Evolutionary conservation across 2,329 filamentous ascomycete species (phyloP), one percentile per base, ranked within the genome.

Genomic region (Calonectria pseudoturangicola): DNA sequence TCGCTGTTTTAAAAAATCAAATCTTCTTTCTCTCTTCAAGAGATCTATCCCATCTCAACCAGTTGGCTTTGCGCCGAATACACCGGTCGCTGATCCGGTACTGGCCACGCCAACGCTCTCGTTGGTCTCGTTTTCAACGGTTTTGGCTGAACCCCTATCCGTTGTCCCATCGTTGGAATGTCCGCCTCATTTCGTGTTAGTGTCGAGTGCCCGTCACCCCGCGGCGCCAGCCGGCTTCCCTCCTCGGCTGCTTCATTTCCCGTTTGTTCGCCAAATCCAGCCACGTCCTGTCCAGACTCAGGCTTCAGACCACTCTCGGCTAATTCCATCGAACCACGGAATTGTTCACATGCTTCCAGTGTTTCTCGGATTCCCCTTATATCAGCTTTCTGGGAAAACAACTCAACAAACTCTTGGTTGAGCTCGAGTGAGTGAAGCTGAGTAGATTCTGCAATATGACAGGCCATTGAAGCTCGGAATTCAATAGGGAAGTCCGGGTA

Each of bases 381-480:
- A 43, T 51, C 65, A 16, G 70, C 66, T 15, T 71, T 56, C 36
- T 62, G 66, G 18, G 62, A 68, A 21, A 78, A 36, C 21, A 75
- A 12, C 16, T 68, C 63, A 15, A 68, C 70, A 6, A 77, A 70
- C 21, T 84, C 81, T 15, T 66, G 62, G 15, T 73, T 72, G 65
- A 84, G 66, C 65, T 75, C 64, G 21, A 75, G 15, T 6, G 79
- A 76, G 62, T 68, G 73, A 47, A 79, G 69, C 1, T 73, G 33
- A 15, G 81, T 78, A 4, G 72, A 54, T 7, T 72, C 68, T 18
- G 76, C 77, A 68, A 84, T 77, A 33, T 82, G 75, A 6, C 77
- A 47, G 1, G 79, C 82, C 79, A 84, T 81, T 12, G 79, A 79
- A 9, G 47, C 36, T n/a, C 83, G 80, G n/a, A 83, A 82, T 6